Evolutionary conservation across 164 flowering plant genomes (phyloP).

Genomic region (Chloranthus sessilifolius): DNA sequence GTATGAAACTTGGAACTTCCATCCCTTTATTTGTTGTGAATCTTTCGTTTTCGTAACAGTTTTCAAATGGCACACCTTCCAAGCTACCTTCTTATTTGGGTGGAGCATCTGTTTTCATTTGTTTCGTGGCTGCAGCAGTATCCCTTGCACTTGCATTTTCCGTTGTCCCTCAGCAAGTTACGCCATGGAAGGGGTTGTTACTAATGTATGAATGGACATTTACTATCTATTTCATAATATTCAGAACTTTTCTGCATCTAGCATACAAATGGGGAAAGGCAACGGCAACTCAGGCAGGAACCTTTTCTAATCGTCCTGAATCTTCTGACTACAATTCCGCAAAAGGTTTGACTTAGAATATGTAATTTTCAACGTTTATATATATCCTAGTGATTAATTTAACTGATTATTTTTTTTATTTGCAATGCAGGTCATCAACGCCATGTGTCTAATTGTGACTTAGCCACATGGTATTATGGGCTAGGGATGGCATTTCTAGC

Average conservation of each 20-base stretch:
- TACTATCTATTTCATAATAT: slow-evolving; percentile 50
- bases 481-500: slow-evolving; percentile 84
- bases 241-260: slow-evolving; percentile 70
- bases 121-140: slow-evolving; percentile 53
- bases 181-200: slow-evolving; percentile 95
- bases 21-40: slow-evolving; percentile 3
- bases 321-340: slow-evolving; percentile 54
- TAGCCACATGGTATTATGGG: slow-evolving; percentile 56
- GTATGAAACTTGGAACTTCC: neutral
- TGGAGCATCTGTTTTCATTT: slow-evolving; percentile 52
- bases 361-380: too few species aligned
- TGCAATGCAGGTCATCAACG: slow-evolving; percentile 68
- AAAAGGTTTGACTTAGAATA: slow-evolving; percentile 85
- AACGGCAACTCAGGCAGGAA: slow-evolving; percentile 39
- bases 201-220: slow-evolving; percentile 93
- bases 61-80: slow-evolving; percentile 36
- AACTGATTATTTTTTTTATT: slow-evolving; percentile 6
- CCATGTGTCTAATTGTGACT: slow-evolving; percentile 53
- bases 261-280: slow-evolving; percentile 63
- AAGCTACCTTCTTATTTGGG: slow-evolving; percentile 75
- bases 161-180: slow-evolving; percentile 86
- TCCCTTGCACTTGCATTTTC: slow-evolving; percentile 57
- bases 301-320: slow-evolving; percentile 38
- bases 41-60: slow-evolving; percentile 25
- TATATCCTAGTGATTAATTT: neutral